Evolutionary conservation across 2,329 filamentous ascomycete genomes (phyloP).

Genomic region (Colletotrichum truncatum): DNA sequence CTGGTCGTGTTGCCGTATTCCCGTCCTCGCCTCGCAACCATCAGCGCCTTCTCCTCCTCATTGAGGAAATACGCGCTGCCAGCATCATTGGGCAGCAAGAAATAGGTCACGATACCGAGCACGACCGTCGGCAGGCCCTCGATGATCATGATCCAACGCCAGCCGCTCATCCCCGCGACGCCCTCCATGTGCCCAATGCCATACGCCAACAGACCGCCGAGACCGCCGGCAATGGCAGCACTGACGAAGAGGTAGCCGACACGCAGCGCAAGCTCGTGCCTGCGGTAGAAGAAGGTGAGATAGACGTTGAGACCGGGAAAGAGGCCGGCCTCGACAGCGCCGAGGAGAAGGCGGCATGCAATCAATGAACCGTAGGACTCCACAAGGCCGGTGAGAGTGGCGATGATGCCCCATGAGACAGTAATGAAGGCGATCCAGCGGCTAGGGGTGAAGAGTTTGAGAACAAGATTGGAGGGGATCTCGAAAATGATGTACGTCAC

Average conservation of each 20-base stretch:
- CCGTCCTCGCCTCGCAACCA: constrained; percentile 37
- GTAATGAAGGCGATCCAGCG: constrained; percentile 74
- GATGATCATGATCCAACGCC: constrained; percentile 77
- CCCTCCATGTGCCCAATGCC: constrained; percentile 80
- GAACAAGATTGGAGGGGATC: constrained; percentile 71
- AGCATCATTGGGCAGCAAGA: constrained; percentile 62
- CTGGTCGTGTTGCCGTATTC: constrained; percentile 59
- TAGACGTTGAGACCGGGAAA: constrained; percentile 77
- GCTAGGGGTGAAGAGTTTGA: constrained; percentile 70
- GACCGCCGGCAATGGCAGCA: constrained; percentile 75
- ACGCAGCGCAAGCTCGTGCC: constrained; percentile 75
- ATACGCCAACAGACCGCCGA: constrained; percentile 78
- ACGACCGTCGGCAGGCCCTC: constrained; percentile 58
- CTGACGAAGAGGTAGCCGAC: constrained; percentile 79
- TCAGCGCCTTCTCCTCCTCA: constrained; percentile 44
- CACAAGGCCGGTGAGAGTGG: constrained; percentile 75
- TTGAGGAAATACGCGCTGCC: constrained; percentile 34
- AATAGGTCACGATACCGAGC: constrained; percentile 61
- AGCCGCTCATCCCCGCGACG: constrained; percentile 68
- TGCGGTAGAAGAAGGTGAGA: constrained; percentile 80
- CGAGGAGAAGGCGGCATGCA: constrained; percentile 75
- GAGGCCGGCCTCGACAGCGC: constrained; percentile 73
- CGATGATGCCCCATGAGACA: constrained; percentile 71
- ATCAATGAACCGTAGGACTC: constrained; percentile 72
- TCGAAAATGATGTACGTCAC: constrained; percentile 72